These are phyloP conservation scores for Coniochaeta sp. DNA, from an alignment of 2,329 filamentous ascomycete genomes.

Conservation along the genomic window DNA sequence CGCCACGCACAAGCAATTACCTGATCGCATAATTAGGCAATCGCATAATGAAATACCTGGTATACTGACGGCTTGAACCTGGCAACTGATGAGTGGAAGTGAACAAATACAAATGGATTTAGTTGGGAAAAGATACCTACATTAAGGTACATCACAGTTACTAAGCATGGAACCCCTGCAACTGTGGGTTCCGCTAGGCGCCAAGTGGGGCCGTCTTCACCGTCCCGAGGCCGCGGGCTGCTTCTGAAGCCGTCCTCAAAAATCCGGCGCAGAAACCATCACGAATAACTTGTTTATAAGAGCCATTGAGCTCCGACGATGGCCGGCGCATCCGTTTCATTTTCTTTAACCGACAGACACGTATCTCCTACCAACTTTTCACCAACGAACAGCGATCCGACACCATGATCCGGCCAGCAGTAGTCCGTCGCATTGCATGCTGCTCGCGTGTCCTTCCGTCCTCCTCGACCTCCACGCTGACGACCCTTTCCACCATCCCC, in stretches of 20 bases:
- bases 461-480: background rate
- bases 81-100: too few relatives aligned
- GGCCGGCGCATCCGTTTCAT: conserved; percentile 7
- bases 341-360: background rate
- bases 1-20: too few relatives aligned
- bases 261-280: conserved; percentile 3
- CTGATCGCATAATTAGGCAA: too few relatives aligned
- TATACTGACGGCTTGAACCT: too few relatives aligned
- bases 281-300: background rate
- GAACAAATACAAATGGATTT: too few relatives aligned
- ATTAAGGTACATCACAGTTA: background rate
- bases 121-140: too few relatives aligned
- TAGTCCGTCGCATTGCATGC: conserved; percentile 8
- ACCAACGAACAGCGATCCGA: background rate
- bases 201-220: background rate
- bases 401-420: conserved; percentile 11
- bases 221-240: background rate
- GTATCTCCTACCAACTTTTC: background rate
- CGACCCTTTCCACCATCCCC: background rate
- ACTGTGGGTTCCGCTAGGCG: background rate
- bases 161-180: background rate
- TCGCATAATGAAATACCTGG: too few relatives aligned
- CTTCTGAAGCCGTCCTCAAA: background rate
- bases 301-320: conserved; percentile 23
- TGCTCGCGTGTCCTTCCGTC: conserved; percentile 9